Evolutionary conservation across 2,329 filamentous ascomycete species (phyloP).

Genomic region (Aspergillus japonicus): DNA sequence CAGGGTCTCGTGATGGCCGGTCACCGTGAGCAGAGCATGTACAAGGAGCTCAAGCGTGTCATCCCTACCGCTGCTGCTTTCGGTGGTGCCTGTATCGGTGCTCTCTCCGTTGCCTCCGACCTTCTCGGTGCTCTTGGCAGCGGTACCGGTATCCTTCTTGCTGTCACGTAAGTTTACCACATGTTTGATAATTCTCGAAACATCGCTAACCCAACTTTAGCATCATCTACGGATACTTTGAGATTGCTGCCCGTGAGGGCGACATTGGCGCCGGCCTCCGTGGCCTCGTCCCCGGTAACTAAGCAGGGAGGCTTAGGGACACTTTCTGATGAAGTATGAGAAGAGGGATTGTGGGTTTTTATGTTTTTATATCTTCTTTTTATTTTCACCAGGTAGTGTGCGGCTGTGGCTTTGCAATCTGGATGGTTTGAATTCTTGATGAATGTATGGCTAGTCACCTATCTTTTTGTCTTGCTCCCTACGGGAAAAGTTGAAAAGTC

Average conservation of each 20-base stretch:
- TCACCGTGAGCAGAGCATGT: slow-evolving; percentile 99
- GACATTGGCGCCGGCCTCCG: slow-evolving; percentile 75
- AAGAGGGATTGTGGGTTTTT: slow-evolving; percentile 25
- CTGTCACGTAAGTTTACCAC: slow-evolving; percentile 79
- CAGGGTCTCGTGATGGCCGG: slow-evolving; percentile 99
- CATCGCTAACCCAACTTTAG: slow-evolving; percentile 50
- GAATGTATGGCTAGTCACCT: slow-evolving; percentile 19
- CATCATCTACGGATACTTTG: slow-evolving; percentile 99
- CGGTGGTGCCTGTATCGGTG: slow-evolving; percentile 97
- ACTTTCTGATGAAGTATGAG: slow-evolving; percentile 35
- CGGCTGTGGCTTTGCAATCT: slow-evolving; percentile 23
- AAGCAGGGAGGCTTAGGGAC: slow-evolving; percentile 23
- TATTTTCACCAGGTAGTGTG: slow-evolving; percentile 29
- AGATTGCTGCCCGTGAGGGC: slow-evolving; percentile 98
- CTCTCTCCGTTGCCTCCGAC: slow-evolving; percentile 91
- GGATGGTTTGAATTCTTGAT: slow-evolving; percentile 14
- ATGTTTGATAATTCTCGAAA: background rate
- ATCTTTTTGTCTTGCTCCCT: slow-evolving; percentile 10
- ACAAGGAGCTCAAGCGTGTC: slow-evolving; percentile 99
- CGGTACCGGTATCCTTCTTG: slow-evolving; percentile 95
- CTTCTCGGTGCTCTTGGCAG: slow-evolving; percentile 93
- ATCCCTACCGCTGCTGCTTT: slow-evolving; percentile 98
- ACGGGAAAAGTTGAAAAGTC: slow-evolving; percentile 14
- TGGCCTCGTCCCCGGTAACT: slow-evolving; percentile 59
- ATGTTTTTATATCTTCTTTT: slow-evolving; percentile 24